Conservation (phyloP, 140 eudicot genomes). For the Stevia rebaudiana region DNA sequence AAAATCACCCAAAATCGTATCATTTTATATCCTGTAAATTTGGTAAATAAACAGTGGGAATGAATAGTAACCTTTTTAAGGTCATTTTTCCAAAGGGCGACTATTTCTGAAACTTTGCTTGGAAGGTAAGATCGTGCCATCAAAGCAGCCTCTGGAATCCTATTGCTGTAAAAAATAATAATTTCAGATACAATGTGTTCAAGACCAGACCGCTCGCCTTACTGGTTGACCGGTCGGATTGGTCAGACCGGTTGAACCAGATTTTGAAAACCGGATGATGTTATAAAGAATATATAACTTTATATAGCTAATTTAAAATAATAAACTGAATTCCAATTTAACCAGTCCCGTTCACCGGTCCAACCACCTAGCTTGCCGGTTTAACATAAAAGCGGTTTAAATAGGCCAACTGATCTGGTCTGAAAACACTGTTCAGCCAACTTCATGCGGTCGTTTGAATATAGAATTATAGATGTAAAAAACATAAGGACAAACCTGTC, state of each 20-base stretch:
- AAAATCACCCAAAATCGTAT: background rate
- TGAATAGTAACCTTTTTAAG: slow-evolving; percentile 61
- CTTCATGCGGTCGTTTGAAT: background rate
- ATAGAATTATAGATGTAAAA: slow-evolving; percentile 5
- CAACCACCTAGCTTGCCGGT: too few species aligned
- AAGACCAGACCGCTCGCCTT: too few species aligned
- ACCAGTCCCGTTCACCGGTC: too few species aligned
- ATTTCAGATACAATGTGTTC: slow-evolving; percentile 25
- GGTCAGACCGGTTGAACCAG: too few species aligned
- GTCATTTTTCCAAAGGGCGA: slow-evolving; percentile 92
- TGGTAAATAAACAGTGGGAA: background rate
- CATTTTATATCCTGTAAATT: background rate
- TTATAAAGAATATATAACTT: too few species aligned
- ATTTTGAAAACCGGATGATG: too few species aligned
- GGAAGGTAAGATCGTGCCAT: slow-evolving; percentile 99
- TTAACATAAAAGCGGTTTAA: too few species aligned
- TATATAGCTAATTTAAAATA: too few species aligned
- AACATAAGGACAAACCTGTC: slow-evolving; percentile 56
- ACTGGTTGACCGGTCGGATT: too few species aligned
- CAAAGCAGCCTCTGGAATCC: slow-evolving; percentile 97
- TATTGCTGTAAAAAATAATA: slow-evolving; percentile 49
- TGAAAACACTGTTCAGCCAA: too few species aligned
- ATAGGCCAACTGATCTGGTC: too few species aligned
- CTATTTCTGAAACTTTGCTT: slow-evolving; percentile 93
- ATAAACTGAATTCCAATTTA: too few species aligned